Conservation (phyloP, 2,329 filamentous ascomycete species). For the Fusarium caatingaense region DNA sequence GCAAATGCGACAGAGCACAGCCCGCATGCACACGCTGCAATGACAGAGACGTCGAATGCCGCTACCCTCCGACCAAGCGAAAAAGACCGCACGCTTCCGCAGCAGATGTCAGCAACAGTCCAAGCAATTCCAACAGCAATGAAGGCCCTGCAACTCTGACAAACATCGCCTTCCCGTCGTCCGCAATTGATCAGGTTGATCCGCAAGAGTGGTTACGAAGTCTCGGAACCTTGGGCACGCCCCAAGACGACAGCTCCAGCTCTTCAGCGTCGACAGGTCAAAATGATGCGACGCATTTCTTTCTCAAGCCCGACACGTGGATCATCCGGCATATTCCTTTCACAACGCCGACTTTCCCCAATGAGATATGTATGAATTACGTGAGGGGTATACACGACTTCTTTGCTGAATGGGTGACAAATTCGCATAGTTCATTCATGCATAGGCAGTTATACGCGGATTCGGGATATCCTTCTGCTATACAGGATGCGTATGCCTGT, state of each 20-base stretch:
- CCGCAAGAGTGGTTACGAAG: conserved; percentile 6
- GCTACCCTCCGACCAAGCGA: conserved; percentile 3
- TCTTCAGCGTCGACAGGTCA: neutral
- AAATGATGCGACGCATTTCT: neutral
- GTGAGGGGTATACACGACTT: neutral
- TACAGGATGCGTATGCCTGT: conserved; percentile 10
- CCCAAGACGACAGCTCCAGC: neutral
- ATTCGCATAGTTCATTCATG: conserved; percentile 14
- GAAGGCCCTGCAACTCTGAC: neutral
- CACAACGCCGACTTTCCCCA: neutral
- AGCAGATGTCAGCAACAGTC: neutral
- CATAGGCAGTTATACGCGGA: conserved; percentile 18
- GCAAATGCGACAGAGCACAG: conserved; percentile 17
- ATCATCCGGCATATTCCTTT: conserved; percentile 7
- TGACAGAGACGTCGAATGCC: conserved; percentile 14
- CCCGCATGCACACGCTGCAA: conserved; percentile 3
- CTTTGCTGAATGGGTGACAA: conserved; percentile 2
- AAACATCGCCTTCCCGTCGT: neutral
- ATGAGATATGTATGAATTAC: conserved; percentile 14
- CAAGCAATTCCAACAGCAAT: neutral
- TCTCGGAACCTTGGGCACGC: neutral
- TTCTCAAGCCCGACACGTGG: neutral
- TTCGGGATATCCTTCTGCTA: neutral
- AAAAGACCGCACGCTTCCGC: neutral
- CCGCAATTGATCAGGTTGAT: neutral